Base-by-base conservation (phyloP, 2,329 filamentous ascomycete species). In the Gliomastix tumulicola region DNA sequence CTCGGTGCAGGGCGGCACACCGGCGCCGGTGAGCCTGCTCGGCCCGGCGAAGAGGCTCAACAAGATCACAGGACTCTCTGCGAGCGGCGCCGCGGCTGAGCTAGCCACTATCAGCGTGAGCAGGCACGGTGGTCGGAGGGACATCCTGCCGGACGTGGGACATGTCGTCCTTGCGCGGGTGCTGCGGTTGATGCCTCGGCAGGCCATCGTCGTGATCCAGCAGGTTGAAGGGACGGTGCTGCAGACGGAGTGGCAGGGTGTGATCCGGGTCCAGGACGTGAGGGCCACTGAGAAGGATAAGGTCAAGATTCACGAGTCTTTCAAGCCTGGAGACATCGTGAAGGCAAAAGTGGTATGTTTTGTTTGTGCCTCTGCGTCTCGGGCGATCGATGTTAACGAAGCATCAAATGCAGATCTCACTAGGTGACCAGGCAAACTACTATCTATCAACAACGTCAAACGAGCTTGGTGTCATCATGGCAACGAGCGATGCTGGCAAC, bases 271-370 rank as follows among this genome's bases (percentile, higher is more conserved):
- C 44, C 90, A 97, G 64, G 92, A 98, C 55, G 87, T 98, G 22
- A 75, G 92, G 38, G 88, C 88, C 4, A 95, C 92, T 15, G 92
- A 98, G 65, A 95, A 96, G 65, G 92, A 97, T 57, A 86, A 87
- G 49, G 87, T 96, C 30, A 87, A 84, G 57, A 85, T 97, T 44
- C 82, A 87, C 47, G 88, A 95, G 57, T 86, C 83, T 51, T 97
- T 97, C 56, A 75, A 88, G 46, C 89, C 94, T 1, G 92, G 92
- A 0, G 92, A 98, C 65, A 79, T 97, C 46, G 86, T 98, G 35
- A 69, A 87, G 35, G 92, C 88, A 5, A 76, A 82, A 38, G 88
- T 98, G 52, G 82, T 88, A 51, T 63, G 77, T 68, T 36, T 12
- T n/a, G n/a, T n/a, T n/a, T n/a, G n/a, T 21, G 30, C 21, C 10